Evolutionary conservation across 768 basidiomycete species (phyloP).

Genomic region (Rossbeevera mucosa): DNA sequence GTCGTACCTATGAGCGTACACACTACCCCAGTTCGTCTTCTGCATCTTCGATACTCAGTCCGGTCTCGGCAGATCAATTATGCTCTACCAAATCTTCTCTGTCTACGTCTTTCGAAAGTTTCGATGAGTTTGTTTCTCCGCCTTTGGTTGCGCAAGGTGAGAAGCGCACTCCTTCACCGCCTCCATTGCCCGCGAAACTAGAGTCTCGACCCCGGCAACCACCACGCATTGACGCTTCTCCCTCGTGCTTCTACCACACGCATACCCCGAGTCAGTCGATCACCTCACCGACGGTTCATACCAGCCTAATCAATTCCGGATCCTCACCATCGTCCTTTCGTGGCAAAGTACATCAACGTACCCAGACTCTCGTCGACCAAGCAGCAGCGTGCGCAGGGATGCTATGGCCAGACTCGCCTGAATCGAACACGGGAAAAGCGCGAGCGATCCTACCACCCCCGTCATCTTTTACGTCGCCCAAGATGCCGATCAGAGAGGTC

Average conservation of each 20-base stretch:
- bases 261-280: conserved; percentile 18
- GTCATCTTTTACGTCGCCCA: conserved; percentile 7
- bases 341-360: conserved; percentile 50
- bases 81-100: conserved; percentile 19
- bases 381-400: conserved; percentile 46
- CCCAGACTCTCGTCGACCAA: conserved; percentile 51
- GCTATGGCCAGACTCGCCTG: conserved; percentile 35
- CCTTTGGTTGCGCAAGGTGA: conserved; percentile 3
- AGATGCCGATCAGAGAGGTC: background rate
- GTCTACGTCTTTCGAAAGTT: conserved; percentile 39
- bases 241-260: conserved; percentile 15
- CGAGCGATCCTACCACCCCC: conserved; percentile 28
- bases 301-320: conserved; percentile 11
- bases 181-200: conserved; percentile 37
- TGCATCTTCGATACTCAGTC: conserved; percentile 24
- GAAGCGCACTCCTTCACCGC: conserved; percentile 45
- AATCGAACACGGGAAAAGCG: conserved; percentile 19
- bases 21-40: conserved; percentile 23
- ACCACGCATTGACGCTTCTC: conserved; percentile 9
- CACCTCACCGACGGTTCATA: conserved; percentile 10
- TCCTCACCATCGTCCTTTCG: conserved; percentile 22
- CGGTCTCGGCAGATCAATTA: conserved; percentile 15
- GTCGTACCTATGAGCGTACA: conserved; percentile 22
- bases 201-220: conserved; percentile 3
- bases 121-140: conserved; percentile 45